A percentile compares a stretch with the other conserved stretches of the same genome.
Conservation (phyloP, 2,329 filamentous ascomycete genomes). For the Pseudogymnoascus sp. region DNA sequence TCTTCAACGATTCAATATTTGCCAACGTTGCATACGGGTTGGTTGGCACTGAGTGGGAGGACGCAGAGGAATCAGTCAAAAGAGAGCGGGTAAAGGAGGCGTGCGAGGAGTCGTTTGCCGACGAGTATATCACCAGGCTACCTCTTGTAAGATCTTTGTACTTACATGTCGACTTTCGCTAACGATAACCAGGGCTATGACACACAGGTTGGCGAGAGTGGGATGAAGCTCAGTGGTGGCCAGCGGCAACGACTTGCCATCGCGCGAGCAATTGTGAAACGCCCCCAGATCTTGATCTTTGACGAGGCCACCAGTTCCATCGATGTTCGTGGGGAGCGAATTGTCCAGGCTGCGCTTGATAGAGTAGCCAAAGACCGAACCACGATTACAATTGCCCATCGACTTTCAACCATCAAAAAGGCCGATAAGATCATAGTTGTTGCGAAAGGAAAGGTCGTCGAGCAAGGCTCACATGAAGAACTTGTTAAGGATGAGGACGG, state of each 20-base stretch:
- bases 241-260: conserved; percentile 79
- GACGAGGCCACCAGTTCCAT: conserved; percentile 69
- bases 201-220: conserved; percentile 66
- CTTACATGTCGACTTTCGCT: not conserved
- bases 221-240: conserved; percentile 72
- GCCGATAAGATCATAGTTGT: conserved; percentile 74
- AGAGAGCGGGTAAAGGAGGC: conserved; percentile 52
- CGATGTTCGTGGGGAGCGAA: conserved; percentile 42
- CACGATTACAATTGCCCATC: conserved; percentile 57
- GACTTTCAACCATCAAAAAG: conserved; percentile 65
- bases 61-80: conserved; percentile 47
- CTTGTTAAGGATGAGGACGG: conserved; percentile 53
- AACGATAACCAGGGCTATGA: conserved; percentile 49
- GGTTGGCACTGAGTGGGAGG: conserved; percentile 42
- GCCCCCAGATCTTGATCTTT: conserved; percentile 62
- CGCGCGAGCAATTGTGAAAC: conserved; percentile 62
- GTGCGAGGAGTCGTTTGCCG: conserved; percentile 58
- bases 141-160: conserved; percentile 37
- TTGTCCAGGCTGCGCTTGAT: conserved; percentile 47
- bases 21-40: conserved; percentile 55
- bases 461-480: conserved; percentile 67
- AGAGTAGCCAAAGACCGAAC: conserved; percentile 48
- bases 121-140: conserved; percentile 58
- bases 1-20: conserved; percentile 58
- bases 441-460: conserved; percentile 59